These are phyloP conservation scores for Boletus pseudo-olivaceus DNA, from an alignment of 768 basidiomycete species.

Conservation along the genomic window DNA sequence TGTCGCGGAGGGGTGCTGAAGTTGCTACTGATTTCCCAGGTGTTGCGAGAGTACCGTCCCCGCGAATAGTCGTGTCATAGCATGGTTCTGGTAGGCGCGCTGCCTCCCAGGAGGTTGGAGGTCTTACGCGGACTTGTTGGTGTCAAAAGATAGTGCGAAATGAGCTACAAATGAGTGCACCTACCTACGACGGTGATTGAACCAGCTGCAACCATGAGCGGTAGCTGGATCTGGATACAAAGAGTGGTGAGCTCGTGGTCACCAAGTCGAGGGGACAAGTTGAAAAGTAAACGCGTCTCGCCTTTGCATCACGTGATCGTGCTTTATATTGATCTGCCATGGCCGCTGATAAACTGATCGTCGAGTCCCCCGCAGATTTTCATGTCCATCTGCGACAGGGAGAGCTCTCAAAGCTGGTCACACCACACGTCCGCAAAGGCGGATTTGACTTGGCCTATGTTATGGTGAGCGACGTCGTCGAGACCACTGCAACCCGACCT, in stretches of 20 bases:
- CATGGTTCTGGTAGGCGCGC: conserved; percentile 75
- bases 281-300: conserved; percentile 31
- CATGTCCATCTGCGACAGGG: conserved; percentile 97
- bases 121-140: conserved; percentile 79
- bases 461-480: conserved; percentile 59
- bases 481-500: conserved; percentile 8
- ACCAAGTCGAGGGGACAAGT: conserved; percentile 9
- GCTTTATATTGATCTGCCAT: conserved; percentile 22
- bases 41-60: conserved; percentile 83
- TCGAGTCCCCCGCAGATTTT: conserved; percentile 76
- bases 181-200: conserved; percentile 84
- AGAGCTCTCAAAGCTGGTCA: conserved; percentile 73
- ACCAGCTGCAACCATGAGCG: conserved; percentile 74
- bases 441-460: conserved; percentile 93
- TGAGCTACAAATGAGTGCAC: conserved; percentile 8
- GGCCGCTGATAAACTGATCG: conserved; percentile 18
- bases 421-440: conserved; percentile 85
- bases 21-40: conserved; percentile 51
- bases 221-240: conserved; percentile 2
- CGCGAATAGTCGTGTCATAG: conserved; percentile 67
- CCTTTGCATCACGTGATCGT: conserved; percentile 29
- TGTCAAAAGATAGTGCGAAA: conserved; percentile 7
- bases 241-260: background rate
- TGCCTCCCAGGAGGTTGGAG: conserved; percentile 81
- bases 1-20: conserved; percentile 62